These are phyloP conservation scores for Gossypium davidsonii DNA, from an alignment of 441 rosid species.

Conservation along the genomic window DNA sequence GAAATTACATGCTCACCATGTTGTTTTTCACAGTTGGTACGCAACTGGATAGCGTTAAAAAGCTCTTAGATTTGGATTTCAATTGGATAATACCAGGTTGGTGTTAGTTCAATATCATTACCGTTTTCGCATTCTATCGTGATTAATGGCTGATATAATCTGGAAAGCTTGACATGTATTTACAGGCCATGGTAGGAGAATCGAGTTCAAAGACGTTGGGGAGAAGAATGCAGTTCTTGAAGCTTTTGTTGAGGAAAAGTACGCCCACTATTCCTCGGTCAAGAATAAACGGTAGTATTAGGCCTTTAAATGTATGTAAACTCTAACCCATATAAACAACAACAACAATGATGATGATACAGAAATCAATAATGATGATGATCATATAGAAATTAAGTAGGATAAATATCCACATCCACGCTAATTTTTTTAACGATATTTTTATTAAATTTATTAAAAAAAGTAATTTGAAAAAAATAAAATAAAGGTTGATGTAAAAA, in stretches of 20 bases:
- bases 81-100: conserved; percentile 18
- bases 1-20: not conserved
- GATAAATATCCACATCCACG: no score
- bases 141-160: conserved; percentile 1
- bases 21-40: conserved; percentile 9
- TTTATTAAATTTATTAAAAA: no score
- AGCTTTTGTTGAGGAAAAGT: conserved; percentile 23
- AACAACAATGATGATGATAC: not conserved
- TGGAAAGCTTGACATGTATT: conserved; percentile 12
- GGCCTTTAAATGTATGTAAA: not conserved
- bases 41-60: conserved; percentile 16
- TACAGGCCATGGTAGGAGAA: conserved; percentile 47
- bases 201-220: conserved; percentile 30
- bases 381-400: no score
- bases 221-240: conserved; percentile 31
- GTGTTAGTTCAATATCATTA: not conserved
- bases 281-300: not conserved
- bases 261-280: not conserved
- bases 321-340: not conserved
- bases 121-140: conserved; percentile 8
- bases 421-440: no score
- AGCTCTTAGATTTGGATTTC: conserved; percentile 14
- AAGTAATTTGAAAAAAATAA: no score
- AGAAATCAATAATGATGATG: no score
- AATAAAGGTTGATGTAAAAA: no score